phyloP scores from a whole-genome alignment of 805 yeast species.

The Teunomyces funiuensis region DNA sequence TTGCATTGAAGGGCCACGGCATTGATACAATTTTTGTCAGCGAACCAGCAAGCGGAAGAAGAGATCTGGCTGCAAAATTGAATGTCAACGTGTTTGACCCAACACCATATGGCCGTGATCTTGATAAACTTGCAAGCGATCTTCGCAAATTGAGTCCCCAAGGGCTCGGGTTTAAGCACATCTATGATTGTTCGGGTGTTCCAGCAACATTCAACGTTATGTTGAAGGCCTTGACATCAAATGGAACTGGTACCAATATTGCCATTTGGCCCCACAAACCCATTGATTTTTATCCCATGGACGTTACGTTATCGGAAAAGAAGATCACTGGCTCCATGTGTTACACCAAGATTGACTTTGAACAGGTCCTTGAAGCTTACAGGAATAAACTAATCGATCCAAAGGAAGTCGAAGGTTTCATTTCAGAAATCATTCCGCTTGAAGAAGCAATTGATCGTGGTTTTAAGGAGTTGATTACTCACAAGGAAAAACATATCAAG shows the following conservation, averaged over 20 bases:
- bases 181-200: constrained; percentile 6
- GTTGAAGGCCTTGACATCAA: constrained; percentile 1
- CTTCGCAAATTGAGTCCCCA: neutral
- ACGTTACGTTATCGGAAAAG: constrained; percentile 5
- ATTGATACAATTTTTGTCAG: constrained; percentile 1
- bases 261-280: constrained; percentile 7
- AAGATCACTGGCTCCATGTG: constrained; percentile 4
- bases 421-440: constrained; percentile 1
- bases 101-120: neutral
- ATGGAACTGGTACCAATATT: constrained; percentile 6
- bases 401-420: neutral
- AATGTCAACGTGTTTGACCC: constrained; percentile 4
- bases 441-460: constrained; percentile 3
- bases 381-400: constrained; percentile 3
- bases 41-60: constrained; percentile 2
- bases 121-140: neutral
- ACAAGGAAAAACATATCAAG: constrained; percentile 8
- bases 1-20: constrained; percentile 5
- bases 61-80: constrained; percentile 6
- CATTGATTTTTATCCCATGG: constrained; percentile 5
- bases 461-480: constrained; percentile 1
- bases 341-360: constrained; percentile 6
- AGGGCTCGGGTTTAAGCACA: constrained; percentile 1
- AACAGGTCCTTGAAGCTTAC: constrained; percentile 5
- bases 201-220: constrained; percentile 3